These are phyloP conservation scores for Kodamaea restingae DNA, from an alignment of 805 yeast species.

Conservation along the genomic window DNA sequence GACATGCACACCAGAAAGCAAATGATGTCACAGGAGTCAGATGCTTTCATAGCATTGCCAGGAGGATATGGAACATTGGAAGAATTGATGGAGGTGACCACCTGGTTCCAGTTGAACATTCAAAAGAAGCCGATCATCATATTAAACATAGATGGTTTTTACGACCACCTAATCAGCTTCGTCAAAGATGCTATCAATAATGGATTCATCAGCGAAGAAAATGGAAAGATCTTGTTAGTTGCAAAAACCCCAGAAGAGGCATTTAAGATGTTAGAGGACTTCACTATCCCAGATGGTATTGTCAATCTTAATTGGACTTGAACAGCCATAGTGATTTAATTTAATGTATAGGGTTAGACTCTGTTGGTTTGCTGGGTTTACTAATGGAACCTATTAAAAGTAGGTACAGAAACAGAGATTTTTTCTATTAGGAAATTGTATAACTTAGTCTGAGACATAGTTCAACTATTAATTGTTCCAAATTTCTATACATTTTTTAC, in stretches of 20 bases:
- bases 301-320: slow-evolving; percentile 66
- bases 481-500: too few relatives aligned
- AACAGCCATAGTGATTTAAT: too few relatives aligned
- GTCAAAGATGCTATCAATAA: slow-evolving; percentile 53
- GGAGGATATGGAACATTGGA: slow-evolving; percentile 92
- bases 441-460: too few relatives aligned
- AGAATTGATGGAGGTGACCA: slow-evolving; percentile 83
- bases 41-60: slow-evolving; percentile 84
- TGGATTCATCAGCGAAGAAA: slow-evolving; percentile 66
- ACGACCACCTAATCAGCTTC: slow-evolving; percentile 63
- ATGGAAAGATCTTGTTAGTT: slow-evolving; percentile 64
- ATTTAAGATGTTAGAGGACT: slow-evolving; percentile 54
- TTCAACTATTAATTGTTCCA: too few relatives aligned
- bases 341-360: too few relatives aligned
- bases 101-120: slow-evolving; percentile 88
- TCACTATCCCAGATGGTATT: slow-evolving; percentile 66
- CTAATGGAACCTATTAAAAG: background rate
- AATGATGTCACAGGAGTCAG: slow-evolving; percentile 82
- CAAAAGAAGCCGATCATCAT: slow-evolving; percentile 78
- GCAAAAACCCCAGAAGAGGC: slow-evolving; percentile 71
- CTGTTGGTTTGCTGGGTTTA: too few relatives aligned
- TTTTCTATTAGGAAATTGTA: too few relatives aligned
- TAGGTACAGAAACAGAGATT: too few relatives aligned
- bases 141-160: slow-evolving; percentile 77
- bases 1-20: slow-evolving; percentile 90